Conservation (phyloP, 192 early-diverging fungal genomes). For the Umbelopsis vinacea region DNA sequence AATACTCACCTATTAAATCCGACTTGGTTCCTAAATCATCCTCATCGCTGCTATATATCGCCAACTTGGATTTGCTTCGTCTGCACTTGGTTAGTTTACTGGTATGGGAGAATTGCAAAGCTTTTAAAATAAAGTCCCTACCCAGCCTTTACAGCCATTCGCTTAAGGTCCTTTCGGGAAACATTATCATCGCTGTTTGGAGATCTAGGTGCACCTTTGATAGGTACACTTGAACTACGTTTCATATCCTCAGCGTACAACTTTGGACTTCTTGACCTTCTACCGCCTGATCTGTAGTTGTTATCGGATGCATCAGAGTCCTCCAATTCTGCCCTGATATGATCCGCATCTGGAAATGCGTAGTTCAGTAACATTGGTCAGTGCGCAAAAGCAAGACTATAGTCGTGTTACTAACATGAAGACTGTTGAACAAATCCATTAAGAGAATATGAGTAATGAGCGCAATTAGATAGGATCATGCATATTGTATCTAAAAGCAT, state of each 20-base stretch:
- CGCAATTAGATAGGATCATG: neutral
- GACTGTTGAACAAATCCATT: neutral
- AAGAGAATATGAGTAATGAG: neutral
- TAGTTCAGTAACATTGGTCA: neutral
- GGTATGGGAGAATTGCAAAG: neutral
- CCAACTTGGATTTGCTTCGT: slow-evolving; percentile 22
- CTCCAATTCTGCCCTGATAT: slow-evolving; percentile 15
- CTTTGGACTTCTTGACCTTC: neutral
- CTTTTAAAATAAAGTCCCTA: neutral
- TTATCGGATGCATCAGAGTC: slow-evolving; percentile 18
- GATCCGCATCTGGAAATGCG: neutral
- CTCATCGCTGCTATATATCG: slow-evolving; percentile 15
- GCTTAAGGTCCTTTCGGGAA: neutral
- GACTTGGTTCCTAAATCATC: neutral
- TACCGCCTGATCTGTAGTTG: neutral
- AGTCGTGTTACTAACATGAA: neutral
- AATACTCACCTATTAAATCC: slow-evolving; percentile 5
- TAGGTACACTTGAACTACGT: slow-evolving; percentile 13
- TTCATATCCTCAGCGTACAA: neutral
- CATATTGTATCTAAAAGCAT: neutral
- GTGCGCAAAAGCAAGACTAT: neutral
- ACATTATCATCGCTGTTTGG: slow-evolving; percentile 4
- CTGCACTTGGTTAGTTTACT: neutral
- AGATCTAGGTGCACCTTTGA: slow-evolving; percentile 10
- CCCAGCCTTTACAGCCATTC: neutral